phyloP scores from a whole-genome alignment of 2,329 filamentous ascomycete genomes.

The Cladosporium sp. region DNA sequence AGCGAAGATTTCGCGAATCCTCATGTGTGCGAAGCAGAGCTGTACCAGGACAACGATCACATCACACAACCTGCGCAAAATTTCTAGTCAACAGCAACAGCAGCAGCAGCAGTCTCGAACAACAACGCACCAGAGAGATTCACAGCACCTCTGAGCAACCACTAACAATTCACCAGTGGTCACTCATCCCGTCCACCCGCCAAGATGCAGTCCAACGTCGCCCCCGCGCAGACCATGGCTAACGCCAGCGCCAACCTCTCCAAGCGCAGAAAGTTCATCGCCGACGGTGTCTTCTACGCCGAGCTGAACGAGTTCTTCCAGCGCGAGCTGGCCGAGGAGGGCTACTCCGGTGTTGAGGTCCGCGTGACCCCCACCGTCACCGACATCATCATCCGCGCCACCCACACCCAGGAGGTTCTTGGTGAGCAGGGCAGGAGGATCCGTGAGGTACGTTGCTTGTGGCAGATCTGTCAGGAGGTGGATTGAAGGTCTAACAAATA shows the following conservation, averaged over 20 bases:
- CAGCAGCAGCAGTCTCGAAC: slow-evolving; percentile 4
- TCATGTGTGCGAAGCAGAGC: too few species aligned
- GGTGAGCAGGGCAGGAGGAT: slow-evolving; percentile 99
- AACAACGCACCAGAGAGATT: not conserved
- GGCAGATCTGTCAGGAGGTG: not conserved
- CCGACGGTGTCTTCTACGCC: slow-evolving; percentile 99
- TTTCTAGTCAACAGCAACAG: not conserved
- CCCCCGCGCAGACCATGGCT: slow-evolving; percentile 20
- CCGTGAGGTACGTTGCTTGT: slow-evolving; percentile 55
- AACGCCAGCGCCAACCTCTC: slow-evolving; percentile 52
- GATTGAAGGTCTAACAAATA: not conserved
- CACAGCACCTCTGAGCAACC: not conserved
- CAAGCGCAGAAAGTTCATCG: slow-evolving; percentile 71
- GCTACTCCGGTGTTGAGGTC: slow-evolving; percentile 99
- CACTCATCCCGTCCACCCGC: slow-evolving; percentile 12
- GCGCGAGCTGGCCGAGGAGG: slow-evolving; percentile 99
- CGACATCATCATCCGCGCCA: slow-evolving; percentile 99
- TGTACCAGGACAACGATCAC: too few species aligned
- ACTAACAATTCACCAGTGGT: slow-evolving; percentile 9
- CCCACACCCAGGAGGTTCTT: slow-evolving; percentile 99
- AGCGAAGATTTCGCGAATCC: too few species aligned
- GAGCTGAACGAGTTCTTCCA: slow-evolving; percentile 99
- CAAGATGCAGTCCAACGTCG: slow-evolving; percentile 13
- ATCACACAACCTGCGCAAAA: not conserved
- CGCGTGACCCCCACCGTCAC: slow-evolving; percentile 99